A percentile compares a stretch with the other conserved stretches of the same genome.
Evolutionary conservation across 495 filamentous ascomycete genomes (phyloP).

Genomic region (Penicillium malachiteum): DNA sequence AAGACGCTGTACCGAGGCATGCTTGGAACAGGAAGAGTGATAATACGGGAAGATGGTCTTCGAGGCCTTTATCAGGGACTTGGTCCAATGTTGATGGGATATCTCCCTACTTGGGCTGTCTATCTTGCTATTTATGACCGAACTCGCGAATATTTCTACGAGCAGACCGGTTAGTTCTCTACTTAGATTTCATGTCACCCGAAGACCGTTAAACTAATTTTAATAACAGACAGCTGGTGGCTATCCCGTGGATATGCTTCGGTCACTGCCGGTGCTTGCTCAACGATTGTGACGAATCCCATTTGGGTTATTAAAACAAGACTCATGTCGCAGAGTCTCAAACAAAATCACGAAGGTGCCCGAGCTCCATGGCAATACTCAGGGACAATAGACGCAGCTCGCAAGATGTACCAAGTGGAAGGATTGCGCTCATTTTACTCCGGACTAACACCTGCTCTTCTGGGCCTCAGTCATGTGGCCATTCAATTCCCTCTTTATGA

Average conservation of each 20-base stretch:
- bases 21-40: constrained; percentile 77
- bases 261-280: constrained; percentile 84
- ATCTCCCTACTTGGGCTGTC: constrained; percentile 96
- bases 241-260: constrained; percentile 70
- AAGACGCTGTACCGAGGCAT: constrained; percentile 75
- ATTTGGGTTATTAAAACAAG: constrained; percentile 99
- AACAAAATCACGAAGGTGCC: constrained; percentile 50
- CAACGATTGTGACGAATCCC: constrained; percentile 94
- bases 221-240: constrained; percentile 54
- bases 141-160: constrained; percentile 69
- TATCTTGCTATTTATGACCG: constrained; percentile 95
- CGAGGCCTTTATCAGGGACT: constrained; percentile 91
- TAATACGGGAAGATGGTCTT: constrained; percentile 84
- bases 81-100: constrained; percentile 90
- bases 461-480: constrained; percentile 92
- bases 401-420: constrained; percentile 91
- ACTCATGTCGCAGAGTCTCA: constrained; percentile 82
- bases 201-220: constrained; percentile 9
- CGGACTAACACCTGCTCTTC: constrained; percentile 84
- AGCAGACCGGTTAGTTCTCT: constrained; percentile 59
- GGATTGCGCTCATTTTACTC: constrained; percentile 92
- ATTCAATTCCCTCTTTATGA: constrained; percentile 98
- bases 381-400: constrained; percentile 81
- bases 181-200: neutral
- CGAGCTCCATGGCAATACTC: constrained; percentile 85